phyloP scores from a whole-genome alignment of 805 yeast genomes.

The Cyberlindnera suaveolens region DNA sequence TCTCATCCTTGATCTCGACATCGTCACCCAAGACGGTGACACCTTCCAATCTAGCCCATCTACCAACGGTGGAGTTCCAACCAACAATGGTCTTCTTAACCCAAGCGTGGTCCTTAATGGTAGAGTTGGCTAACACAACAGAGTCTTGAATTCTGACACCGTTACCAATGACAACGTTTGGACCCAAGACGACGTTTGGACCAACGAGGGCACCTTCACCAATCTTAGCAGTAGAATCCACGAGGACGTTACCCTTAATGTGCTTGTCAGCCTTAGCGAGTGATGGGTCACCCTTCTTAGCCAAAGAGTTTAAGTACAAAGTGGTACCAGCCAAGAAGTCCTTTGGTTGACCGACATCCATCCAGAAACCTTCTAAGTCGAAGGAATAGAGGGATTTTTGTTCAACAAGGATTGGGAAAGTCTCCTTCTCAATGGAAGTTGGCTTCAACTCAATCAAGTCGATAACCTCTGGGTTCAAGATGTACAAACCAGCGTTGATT shows the following conservation, averaged over 20 bases:
- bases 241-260: slow-evolving; percentile 84
- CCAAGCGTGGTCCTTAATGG: slow-evolving; percentile 95
- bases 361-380: slow-evolving; percentile 99
- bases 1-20: slow-evolving; percentile 96
- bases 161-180: slow-evolving; percentile 90
- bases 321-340: slow-evolving; percentile 96
- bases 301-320: slow-evolving; percentile 78
- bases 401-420: slow-evolving; percentile 95
- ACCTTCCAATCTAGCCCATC: slow-evolving; percentile 99
- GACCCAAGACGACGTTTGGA: slow-evolving; percentile 97
- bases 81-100: slow-evolving; percentile 97
- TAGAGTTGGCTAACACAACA: slow-evolving; percentile 85
- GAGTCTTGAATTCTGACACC: slow-evolving; percentile 98
- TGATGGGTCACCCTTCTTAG: slow-evolving; percentile 69
- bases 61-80: slow-evolving; percentile 97
- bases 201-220: slow-evolving; percentile 93
- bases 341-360: slow-evolving; percentile 99
- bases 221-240: slow-evolving; percentile 93
- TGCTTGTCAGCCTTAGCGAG: slow-evolving; percentile 54
- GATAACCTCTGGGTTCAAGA: slow-evolving; percentile 94
- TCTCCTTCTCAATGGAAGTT: slow-evolving; percentile 98
- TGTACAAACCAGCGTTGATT: slow-evolving; percentile 98
- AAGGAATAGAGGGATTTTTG: slow-evolving; percentile 84
- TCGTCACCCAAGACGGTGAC: slow-evolving; percentile 98
- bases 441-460: slow-evolving; percentile 97